Conservation (phyloP, 1,284 basidiomycete species). For the Erythrobasidium hasegawianum region DNA sequence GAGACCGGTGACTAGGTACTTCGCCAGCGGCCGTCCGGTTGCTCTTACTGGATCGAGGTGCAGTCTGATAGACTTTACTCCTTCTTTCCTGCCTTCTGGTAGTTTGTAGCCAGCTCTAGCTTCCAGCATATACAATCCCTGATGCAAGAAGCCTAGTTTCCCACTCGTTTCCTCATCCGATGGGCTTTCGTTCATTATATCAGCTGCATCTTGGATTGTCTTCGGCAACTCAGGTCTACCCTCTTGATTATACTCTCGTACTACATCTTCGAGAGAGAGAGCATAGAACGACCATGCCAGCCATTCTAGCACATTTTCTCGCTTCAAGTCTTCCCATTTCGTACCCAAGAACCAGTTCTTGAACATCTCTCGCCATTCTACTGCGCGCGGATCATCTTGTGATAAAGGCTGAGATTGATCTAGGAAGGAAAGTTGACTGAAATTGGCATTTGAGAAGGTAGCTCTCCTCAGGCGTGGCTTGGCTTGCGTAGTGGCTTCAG, state of each 20-base stretch:
- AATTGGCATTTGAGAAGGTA: constrained; percentile 28
- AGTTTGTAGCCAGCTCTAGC: constrained; percentile 64
- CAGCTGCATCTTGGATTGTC: constrained; percentile 13
- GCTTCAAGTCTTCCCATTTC: constrained; percentile 67
- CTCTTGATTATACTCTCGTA: constrained; percentile 17
- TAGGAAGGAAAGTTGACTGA: constrained; percentile 27
- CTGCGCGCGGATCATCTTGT: constrained; percentile 63
- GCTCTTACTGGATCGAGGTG: constrained; percentile 75
- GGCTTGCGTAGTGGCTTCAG: no score
- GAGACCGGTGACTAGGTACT: constrained; percentile 62
- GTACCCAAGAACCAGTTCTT: constrained; percentile 59
- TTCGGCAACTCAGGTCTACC: constrained; percentile 13
- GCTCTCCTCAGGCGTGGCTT: constrained; percentile 20
- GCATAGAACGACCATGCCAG: constrained; percentile 72
- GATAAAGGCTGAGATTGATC: constrained; percentile 58
- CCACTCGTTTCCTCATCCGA: constrained; percentile 13
- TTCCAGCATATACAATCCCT: constrained; percentile 42
- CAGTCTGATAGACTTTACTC: constrained; percentile 61
- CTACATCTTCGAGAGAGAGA: constrained; percentile 11
- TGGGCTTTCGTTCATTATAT: constrained; percentile 7
- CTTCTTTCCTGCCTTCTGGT: constrained; percentile 60
- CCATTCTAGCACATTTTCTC: constrained; percentile 68
- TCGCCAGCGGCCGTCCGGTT: constrained; percentile 63
- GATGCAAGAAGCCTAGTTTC: constrained; percentile 33
- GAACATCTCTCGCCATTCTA: constrained; percentile 68